These are phyloP conservation scores for Lachancea mirantina DNA, from an alignment of 805 yeast species.

Conservation along the genomic window DNA sequence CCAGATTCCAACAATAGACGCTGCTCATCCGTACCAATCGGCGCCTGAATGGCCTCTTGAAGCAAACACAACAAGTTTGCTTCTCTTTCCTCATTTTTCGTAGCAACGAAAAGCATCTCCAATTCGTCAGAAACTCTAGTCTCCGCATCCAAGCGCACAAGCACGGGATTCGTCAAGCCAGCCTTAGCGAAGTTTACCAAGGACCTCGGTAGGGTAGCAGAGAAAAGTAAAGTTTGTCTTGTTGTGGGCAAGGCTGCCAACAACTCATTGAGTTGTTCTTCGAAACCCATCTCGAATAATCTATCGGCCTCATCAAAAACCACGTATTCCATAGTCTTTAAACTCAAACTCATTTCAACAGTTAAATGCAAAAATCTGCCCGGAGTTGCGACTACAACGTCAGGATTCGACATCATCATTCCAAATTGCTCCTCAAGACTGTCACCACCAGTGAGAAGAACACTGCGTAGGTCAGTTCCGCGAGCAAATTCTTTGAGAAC, in stretches of 20 bases:
- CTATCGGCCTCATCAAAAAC: slow-evolving; percentile 98
- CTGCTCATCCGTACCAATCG: slow-evolving; percentile 69
- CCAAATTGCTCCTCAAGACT: slow-evolving; percentile 94
- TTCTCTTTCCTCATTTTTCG: slow-evolving; percentile 82
- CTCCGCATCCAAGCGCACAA: slow-evolving; percentile 90
- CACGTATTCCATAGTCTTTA: slow-evolving; percentile 77
- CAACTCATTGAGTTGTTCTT: slow-evolving; percentile 86
- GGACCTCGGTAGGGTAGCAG: slow-evolving; percentile 90
- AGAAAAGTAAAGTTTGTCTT: slow-evolving; percentile 83
- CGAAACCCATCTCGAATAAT: slow-evolving; percentile 92
- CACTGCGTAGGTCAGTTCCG: slow-evolving; percentile 76
- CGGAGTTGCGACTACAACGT: slow-evolving; percentile 92
- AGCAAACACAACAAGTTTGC: slow-evolving; percentile 72
- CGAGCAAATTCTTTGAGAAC: slow-evolving; percentile 82
- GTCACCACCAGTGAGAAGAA: slow-evolving; percentile 93
- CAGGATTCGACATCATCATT: slow-evolving; percentile 91
- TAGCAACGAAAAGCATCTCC: slow-evolving; percentile 80
- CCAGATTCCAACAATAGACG: slow-evolving; percentile 32
- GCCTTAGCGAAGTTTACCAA: slow-evolving; percentile 97
- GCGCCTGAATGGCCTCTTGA: slow-evolving; percentile 79
- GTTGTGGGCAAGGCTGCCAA: slow-evolving; percentile 72
- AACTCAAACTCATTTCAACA: slow-evolving; percentile 87
- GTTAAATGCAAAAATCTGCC: slow-evolving; percentile 94
- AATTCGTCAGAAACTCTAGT: slow-evolving; percentile 82
- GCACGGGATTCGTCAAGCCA: slow-evolving; percentile 84